Conservation (phyloP, 2,329 filamentous ascomycete genomes). For the Sporothrix variecibatus region DNA sequence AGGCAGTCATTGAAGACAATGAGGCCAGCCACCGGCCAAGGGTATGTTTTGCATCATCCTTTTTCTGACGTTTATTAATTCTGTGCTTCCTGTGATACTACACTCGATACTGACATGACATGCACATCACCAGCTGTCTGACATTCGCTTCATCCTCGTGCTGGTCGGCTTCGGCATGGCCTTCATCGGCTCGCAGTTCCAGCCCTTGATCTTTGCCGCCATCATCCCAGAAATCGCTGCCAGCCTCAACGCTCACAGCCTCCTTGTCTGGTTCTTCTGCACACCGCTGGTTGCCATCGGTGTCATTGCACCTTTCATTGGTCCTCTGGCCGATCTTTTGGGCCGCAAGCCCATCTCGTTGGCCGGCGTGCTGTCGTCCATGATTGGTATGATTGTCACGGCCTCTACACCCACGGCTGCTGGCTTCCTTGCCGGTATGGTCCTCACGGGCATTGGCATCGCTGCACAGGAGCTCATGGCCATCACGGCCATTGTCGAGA, state of each 20-base stretch:
- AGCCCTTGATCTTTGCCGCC: not conserved
- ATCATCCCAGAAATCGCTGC: not conserved
- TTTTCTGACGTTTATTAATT: not conserved
- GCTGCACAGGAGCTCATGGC: conserved; percentile 17
- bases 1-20: not conserved
- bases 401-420: not conserved
- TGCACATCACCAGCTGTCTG: not conserved
- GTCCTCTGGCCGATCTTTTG: conserved; percentile 7
- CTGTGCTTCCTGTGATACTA: not conserved
- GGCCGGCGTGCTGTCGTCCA: conserved; percentile 15
- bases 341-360: conserved; percentile 16
- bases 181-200: conserved; percentile 19
- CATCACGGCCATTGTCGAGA: conserved; percentile 19
- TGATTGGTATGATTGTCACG: conserved; percentile 2
- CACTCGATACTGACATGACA: not conserved
- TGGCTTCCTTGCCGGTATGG: conserved; percentile 5
- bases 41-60: not conserved
- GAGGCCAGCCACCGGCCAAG: not conserved
- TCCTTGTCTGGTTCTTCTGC: conserved; percentile 13
- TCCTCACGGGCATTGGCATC: conserved; percentile 11
- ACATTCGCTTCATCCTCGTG: conserved; percentile 13
- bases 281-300: not conserved
- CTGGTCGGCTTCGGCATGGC: conserved; percentile 16
- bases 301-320: conserved; percentile 16
- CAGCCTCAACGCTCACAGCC: not conserved